These are phyloP conservation scores for Coniophora puteana DNA, from an alignment of 1,284 basidiomycete genomes.

Conservation along the genomic window DNA sequence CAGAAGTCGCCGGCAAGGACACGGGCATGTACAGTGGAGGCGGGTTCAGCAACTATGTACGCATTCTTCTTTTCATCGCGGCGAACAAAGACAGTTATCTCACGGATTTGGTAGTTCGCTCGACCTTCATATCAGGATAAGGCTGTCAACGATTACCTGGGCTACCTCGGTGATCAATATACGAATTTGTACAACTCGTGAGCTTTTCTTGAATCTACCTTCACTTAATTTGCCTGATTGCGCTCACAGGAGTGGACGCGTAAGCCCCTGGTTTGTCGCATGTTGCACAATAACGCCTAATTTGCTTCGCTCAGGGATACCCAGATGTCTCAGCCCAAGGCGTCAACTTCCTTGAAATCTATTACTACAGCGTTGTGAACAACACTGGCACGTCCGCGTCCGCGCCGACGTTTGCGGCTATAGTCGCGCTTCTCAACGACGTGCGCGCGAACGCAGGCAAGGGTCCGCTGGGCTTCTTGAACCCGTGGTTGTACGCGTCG, in stretches of 20 bases:
- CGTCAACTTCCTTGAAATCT: constrained; percentile 41
- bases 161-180: constrained; percentile 44
- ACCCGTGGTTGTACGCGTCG: constrained; percentile 51
- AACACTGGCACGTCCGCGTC: constrained; percentile 58
- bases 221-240: constrained; percentile 10
- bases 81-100: constrained; percentile 6
- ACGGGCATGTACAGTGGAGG: no score
- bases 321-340: constrained; percentile 63
- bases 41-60: constrained; percentile 49
- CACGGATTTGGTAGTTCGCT: no score
- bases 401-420: constrained; percentile 51
- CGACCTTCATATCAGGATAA: constrained; percentile 48
- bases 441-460: constrained; percentile 43
- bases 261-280: constrained; percentile 3
- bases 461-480: constrained; percentile 55
- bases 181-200: constrained; percentile 48
- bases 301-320: constrained; percentile 34
- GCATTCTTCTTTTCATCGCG: constrained; percentile 16
- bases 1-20: constrained; percentile 56
- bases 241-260: neutral
- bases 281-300: neutral
- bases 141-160: constrained; percentile 39
- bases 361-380: constrained; percentile 28
- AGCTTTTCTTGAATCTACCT: constrained; percentile 16
- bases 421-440: constrained; percentile 64